These are phyloP conservation scores for Handroanthus guayacan DNA, from an alignment of 257 asterid species.

Conservation along the genomic window DNA sequence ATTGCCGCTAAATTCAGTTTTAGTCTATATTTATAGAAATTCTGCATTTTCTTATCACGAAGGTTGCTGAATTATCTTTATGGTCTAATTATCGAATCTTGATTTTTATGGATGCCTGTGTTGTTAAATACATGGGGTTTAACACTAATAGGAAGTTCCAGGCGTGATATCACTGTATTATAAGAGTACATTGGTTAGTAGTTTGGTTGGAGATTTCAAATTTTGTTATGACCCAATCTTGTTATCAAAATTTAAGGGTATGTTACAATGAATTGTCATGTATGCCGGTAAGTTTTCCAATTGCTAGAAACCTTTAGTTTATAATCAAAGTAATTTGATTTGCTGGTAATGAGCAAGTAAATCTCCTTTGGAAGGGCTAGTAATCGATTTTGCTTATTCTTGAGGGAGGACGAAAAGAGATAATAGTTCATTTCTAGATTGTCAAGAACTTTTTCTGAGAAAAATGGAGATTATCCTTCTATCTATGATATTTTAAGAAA, in stretches of 20 bases:
- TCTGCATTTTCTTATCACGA: not conserved
- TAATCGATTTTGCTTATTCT: not conserved
- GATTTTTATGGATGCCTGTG: not conserved
- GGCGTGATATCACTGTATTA: not conserved
- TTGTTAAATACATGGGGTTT: not conserved
- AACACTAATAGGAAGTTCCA: conserved; percentile 1
- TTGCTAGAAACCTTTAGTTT: conserved; percentile 3
- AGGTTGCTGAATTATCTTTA: conserved; percentile 13
- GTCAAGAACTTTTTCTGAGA: too few species aligned
- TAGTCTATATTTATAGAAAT: not conserved
- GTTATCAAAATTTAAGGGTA: not conserved
- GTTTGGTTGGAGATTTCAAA: conserved; percentile 21
- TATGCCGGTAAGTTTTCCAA: not conserved
- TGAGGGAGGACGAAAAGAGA: not conserved
- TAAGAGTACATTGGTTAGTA: not conserved
- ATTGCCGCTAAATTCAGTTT: not conserved
- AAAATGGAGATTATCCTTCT: not conserved
- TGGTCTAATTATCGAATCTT: not conserved
- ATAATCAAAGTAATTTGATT: not conserved
- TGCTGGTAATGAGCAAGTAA: not conserved
- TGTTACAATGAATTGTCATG: not conserved
- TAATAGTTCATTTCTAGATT: not conserved
- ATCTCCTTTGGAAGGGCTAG: not conserved
- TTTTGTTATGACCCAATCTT: not conserved
- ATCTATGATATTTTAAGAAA: not conserved